phyloP scores from a whole-genome alignment of 257 asterid species.

The Solanum corneliomulleri region DNA sequence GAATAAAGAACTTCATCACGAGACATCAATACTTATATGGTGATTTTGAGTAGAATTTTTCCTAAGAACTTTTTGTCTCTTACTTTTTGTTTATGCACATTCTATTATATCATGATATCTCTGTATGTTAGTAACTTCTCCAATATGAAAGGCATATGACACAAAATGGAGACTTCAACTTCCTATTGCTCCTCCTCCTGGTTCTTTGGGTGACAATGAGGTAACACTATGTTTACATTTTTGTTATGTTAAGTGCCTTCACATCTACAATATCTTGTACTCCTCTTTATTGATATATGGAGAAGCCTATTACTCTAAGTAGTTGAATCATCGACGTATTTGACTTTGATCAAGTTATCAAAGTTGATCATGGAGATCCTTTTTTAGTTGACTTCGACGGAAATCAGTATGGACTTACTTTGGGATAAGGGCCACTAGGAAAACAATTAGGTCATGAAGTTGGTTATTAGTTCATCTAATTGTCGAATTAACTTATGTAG shows the following conservation, averaged over 20 bases:
- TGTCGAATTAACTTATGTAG: no score
- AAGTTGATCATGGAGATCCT: not conserved
- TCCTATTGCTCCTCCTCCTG: slow-evolving; percentile 34
- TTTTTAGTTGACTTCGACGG: no score
- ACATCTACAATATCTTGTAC: not conserved
- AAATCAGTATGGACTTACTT: no score
- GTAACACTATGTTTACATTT: not conserved
- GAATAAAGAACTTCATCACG: not conserved
- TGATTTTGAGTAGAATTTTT: not conserved
- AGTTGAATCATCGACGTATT: not conserved
- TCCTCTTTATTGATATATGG: not conserved
- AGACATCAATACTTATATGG: not conserved
- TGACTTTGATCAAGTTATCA: not conserved
- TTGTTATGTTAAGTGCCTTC: not conserved
- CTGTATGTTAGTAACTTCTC: no score
- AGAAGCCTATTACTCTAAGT: not conserved
- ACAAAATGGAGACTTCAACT: slow-evolving; percentile 36
- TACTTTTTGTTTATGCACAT: no score
- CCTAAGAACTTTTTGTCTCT: not conserved
- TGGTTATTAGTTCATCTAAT: no score
- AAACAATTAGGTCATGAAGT: no score
- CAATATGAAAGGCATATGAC: no score
- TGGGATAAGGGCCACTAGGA: not conserved
- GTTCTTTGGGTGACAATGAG: slow-evolving; percentile 30
- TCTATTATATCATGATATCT: no score